Evolutionary conservation across 169 alveolate genomes (phyloP).

Genomic region (Cytauxzoon felis): DNA sequence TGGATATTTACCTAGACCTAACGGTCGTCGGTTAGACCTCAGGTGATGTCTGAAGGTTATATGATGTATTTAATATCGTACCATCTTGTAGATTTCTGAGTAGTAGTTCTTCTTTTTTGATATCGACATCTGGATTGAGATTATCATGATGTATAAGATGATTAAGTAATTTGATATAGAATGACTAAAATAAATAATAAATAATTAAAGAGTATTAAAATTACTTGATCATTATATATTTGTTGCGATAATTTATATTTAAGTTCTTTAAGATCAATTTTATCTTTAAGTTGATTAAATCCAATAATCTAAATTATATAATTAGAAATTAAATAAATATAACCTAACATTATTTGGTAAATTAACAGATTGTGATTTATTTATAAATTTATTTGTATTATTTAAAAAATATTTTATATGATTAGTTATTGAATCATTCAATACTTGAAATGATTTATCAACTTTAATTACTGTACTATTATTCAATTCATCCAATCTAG

Average conservation of each 20-base stretch:
- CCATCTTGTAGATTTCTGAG: constrained; percentile 35
- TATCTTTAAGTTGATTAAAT: constrained; percentile 13
- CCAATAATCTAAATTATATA: constrained; percentile 28
- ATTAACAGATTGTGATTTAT: constrained; percentile 36
- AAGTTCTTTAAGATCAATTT: constrained; percentile 25
- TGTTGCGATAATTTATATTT: not conserved
- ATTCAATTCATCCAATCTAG: constrained; percentile 46
- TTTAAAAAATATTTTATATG: constrained; percentile 38
- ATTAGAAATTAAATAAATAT: not conserved
- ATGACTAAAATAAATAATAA: constrained; percentile 4
- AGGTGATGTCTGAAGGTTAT: not conserved
- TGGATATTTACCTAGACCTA: too few species aligned
- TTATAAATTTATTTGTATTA: constrained; percentile 23
- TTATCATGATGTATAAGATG: constrained; percentile 29
- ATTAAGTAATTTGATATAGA: constrained; percentile 51
- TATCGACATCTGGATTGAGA: constrained; percentile 32
- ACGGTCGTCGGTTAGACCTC: too few species aligned
- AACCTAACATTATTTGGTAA: constrained; percentile 39
- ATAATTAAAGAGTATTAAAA: not conserved
- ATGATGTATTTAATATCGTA: not conserved
- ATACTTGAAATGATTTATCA: constrained; percentile 42
- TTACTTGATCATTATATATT: constrained; percentile 53
- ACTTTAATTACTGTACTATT: constrained; percentile 51
- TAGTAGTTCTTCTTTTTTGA: constrained; percentile 45
- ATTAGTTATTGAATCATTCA: constrained; percentile 37